Evolutionary conservation across 352 stramenopile species (phyloP).

Genomic region (Globisporangium polare): DNA sequence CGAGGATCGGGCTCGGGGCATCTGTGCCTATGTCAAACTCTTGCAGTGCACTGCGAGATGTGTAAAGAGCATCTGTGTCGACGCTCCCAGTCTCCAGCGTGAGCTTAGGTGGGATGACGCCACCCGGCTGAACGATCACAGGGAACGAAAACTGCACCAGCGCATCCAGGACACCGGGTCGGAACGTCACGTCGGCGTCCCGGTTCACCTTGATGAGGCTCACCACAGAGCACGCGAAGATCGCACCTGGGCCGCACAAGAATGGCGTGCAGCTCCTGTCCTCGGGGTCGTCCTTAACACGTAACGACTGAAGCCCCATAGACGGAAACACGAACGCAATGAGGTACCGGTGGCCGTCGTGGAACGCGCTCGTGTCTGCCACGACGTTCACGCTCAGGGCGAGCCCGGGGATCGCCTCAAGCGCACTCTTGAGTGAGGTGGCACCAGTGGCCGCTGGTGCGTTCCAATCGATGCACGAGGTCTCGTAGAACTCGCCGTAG

Average conservation of each 20-base stretch:
- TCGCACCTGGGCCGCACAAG: slow-evolving; percentile 19
- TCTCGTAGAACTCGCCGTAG: slow-evolving; percentile 32
- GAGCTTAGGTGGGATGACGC: slow-evolving; percentile 28
- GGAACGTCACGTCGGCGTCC: slow-evolving; percentile 34
- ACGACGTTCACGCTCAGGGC: slow-evolving; percentile 33
- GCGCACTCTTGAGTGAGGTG: slow-evolving; percentile 29
- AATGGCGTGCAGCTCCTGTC: slow-evolving; percentile 29
- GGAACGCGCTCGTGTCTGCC: slow-evolving; percentile 36
- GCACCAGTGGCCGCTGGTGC: slow-evolving; percentile 22
- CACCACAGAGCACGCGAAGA: slow-evolving; percentile 27
- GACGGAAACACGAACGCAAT: slow-evolving; percentile 54
- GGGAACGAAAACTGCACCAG: slow-evolving; percentile 49
- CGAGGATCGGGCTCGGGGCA: slow-evolving; percentile 36
- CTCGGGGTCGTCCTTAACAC: slow-evolving; percentile 16
- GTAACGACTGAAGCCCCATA: slow-evolving; percentile 37
- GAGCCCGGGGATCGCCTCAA: slow-evolving; percentile 41
- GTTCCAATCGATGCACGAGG: slow-evolving; percentile 57
- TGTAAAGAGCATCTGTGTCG: slow-evolving; percentile 35
- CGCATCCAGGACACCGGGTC: slow-evolving; percentile 41
- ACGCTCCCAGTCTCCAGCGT: slow-evolving; percentile 34
- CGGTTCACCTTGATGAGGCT: slow-evolving; percentile 40
- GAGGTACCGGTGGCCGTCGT: slow-evolving; percentile 42
- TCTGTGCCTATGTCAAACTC: slow-evolving; percentile 62
- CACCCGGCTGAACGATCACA: slow-evolving; percentile 23
- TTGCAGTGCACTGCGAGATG: slow-evolving; percentile 32